Conservation (phyloP, 352 stramenopile genomes). For the Phytophthora constricta region DNA sequence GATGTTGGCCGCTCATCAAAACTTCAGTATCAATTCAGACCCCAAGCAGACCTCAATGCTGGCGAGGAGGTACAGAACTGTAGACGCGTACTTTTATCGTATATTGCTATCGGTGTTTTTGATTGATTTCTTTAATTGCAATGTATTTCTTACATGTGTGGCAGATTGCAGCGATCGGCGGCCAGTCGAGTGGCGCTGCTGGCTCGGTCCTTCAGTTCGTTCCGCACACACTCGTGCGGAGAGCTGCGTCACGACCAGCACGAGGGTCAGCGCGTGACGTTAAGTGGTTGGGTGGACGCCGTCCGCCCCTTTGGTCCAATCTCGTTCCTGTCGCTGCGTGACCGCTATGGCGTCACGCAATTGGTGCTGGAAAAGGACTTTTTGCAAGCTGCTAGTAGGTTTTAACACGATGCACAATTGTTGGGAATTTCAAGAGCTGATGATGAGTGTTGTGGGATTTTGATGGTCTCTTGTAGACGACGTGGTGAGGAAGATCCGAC, state of each 20-base stretch:
- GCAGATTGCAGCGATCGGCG: conserved; percentile 26
- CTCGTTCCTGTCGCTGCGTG: conserved; percentile 83
- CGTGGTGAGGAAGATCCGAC: conserved; percentile 60
- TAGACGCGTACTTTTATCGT: too few species aligned
- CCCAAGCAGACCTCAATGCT: conserved; percentile 37
- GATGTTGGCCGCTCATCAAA: neutral
- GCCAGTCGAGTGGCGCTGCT: conserved; percentile 14
- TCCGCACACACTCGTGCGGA: conserved; percentile 79
- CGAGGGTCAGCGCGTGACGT: conserved; percentile 59
- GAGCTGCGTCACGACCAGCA: conserved; percentile 67
- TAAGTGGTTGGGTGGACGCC: conserved; percentile 85
- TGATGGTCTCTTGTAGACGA: conserved; percentile 29
- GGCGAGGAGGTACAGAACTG: conserved; percentile 34
- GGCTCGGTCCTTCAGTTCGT: conserved; percentile 44
- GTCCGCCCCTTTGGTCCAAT: conserved; percentile 79
- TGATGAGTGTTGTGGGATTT: too few species aligned
- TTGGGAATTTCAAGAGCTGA: too few species aligned
- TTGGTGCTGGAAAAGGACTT: conserved; percentile 77
- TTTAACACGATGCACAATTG: too few species aligned
- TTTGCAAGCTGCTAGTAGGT: conserved; percentile 43
- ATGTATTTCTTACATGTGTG: too few species aligned
- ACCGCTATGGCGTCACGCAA: conserved; percentile 83
- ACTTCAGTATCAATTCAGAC: conserved; percentile 9
- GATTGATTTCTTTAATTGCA: too few species aligned
- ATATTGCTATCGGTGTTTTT: too few species aligned